Evolutionary conservation across 495 filamentous ascomycete genomes (phyloP).

Genomic region (Evansstolkia leycettana): DNA sequence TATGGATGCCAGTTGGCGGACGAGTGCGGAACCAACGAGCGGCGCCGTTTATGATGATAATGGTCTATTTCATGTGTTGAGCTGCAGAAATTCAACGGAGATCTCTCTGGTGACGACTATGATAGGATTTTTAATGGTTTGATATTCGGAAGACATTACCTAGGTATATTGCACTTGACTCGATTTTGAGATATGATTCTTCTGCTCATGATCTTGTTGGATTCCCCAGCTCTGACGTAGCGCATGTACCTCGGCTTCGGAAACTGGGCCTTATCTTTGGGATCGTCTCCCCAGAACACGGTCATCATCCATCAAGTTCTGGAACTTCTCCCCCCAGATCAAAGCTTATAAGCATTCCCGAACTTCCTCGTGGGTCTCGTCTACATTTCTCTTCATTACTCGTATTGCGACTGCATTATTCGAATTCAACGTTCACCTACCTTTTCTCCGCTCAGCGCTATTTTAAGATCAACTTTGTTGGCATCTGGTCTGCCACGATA

Average conservation of each 20-base stretch:
- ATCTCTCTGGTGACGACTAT: no score
- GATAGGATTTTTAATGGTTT: no score
- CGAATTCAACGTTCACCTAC: background rate
- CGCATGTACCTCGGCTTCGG: conserved; percentile 30
- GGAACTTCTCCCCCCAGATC: background rate
- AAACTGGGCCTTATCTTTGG: conserved; percentile 3
- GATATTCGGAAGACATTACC: no score
- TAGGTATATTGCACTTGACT: no score
- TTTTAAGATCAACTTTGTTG: conserved; percentile 1
- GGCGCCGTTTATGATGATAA: no score
- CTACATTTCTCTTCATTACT: background rate
- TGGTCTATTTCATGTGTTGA: no score
- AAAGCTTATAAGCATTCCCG: background rate
- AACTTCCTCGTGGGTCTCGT: background rate
- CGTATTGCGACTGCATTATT: background rate
- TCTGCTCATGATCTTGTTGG: no score
- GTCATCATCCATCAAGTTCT: background rate
- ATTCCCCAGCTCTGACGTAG: no score
- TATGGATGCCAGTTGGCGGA: no score
- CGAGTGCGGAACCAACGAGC: no score
- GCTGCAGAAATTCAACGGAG: no score
- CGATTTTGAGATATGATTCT: no score
- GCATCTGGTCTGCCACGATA: conserved; percentile 2
- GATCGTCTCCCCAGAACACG: conserved; percentile 1
- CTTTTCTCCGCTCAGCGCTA: background rate